phyloP scores from a whole-genome alignment of 2,329 filamentous ascomycete genomes.

The Fusarium veterinarium region DNA sequence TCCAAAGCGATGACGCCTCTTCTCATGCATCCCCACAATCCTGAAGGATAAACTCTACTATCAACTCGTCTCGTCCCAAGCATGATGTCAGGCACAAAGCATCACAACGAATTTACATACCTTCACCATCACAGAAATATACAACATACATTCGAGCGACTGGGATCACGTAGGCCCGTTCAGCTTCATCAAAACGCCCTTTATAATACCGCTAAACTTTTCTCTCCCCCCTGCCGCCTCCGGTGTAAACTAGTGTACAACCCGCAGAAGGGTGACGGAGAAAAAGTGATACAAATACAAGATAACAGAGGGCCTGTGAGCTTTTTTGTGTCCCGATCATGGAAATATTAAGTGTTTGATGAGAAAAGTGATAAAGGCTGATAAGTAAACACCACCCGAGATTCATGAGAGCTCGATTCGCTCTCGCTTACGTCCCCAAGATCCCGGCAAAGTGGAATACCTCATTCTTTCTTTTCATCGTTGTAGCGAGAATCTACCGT shows the following conservation, averaged over 20 bases:
- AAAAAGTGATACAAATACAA: conserved; percentile 52
- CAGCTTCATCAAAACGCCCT: conserved; percentile 47
- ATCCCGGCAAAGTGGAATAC: conserved; percentile 43
- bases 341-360: conserved; percentile 49
- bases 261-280: conserved; percentile 50
- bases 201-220: conserved; percentile 51
- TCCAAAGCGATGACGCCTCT: conserved; percentile 18
- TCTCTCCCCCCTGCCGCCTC: conserved; percentile 47
- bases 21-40: conserved; percentile 2
- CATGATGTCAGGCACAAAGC: conserved; percentile 2
- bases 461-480: conserved; percentile 44
- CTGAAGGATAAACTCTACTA: background rate
- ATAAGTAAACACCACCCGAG: conserved; percentile 44
- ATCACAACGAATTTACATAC: background rate
- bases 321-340: conserved; percentile 45
- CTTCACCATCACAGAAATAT: background rate
- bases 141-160: background rate
- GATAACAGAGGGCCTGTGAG: conserved; percentile 43
- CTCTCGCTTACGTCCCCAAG: conserved; percentile 42
- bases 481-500: conserved; percentile 51
- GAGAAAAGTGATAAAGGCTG: conserved; percentile 45
- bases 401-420: conserved; percentile 45
- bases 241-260: conserved; percentile 52
- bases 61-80: background rate
- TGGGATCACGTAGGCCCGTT: conserved; percentile 9